phyloP scores from a whole-genome alignment of 2,329 filamentous ascomycete species.

The Aspergillus ustus region DNA sequence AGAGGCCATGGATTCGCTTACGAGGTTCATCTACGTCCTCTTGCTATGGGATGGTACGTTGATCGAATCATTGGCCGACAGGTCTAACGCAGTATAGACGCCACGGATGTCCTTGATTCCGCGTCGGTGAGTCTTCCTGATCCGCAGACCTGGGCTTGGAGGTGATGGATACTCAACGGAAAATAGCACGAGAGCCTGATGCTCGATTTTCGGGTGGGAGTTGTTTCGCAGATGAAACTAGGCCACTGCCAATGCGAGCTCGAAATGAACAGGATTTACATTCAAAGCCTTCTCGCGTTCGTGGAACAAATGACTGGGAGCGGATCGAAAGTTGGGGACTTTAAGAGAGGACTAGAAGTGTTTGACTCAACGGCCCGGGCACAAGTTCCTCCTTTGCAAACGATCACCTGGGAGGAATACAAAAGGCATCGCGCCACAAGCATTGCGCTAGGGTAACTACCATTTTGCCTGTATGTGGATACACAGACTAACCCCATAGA shows the following conservation, averaged over 20 bases:
- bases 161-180: background rate
- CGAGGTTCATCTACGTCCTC: background rate
- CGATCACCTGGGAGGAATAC: background rate
- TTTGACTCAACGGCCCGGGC: background rate
- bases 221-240: conserved; percentile 1
- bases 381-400: background rate
- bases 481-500: background rate
- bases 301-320: background rate
- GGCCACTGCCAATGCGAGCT: background rate
- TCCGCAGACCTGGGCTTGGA: background rate
- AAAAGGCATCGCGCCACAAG: background rate
- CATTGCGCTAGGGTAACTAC: background rate
- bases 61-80: background rate
- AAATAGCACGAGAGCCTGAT: background rate
- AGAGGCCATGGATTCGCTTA: background rate
- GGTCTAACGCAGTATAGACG: background rate
- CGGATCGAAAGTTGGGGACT: background rate
- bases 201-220: background rate
- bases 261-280: background rate
- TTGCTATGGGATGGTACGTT: conserved; percentile 4
- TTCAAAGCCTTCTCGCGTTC: background rate
- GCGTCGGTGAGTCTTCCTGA: background rate
- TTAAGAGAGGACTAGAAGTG: background rate
- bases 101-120: conserved; percentile 1
- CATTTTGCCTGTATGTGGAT: background rate